Evolutionary conservation across 2,329 filamentous ascomycete species (phyloP), one percentile per base, ranked within the genome.

Genomic region (Paraphoma sp.): DNA sequence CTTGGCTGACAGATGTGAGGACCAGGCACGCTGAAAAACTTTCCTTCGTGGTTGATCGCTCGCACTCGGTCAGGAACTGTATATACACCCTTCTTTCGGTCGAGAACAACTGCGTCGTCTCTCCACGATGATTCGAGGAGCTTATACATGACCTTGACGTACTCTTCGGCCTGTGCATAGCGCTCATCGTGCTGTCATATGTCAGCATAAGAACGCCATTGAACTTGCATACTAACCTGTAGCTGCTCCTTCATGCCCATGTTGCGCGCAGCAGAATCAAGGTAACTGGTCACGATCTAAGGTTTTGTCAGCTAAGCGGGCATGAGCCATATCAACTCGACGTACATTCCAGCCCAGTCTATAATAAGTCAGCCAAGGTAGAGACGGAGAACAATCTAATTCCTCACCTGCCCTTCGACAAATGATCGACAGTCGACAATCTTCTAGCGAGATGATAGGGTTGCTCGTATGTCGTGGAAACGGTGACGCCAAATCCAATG

Each of bases 101-200:
- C 83, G 0, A 85, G 80, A 28, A 85, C 80, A 1, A 91, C 86
- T 0, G 89, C 88, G 66, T 89, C 86, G 51, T 86, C 83, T 36
- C 87, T 80, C 87, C 88, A 90, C 0, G 86, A 89, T 0, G 84
- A 86, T 65, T 90, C 83, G 72, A 87, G 83, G 1, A 91, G 82
- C 68, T 90, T 90, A 76, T 89, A 90, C 63, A 89, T 81, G 1
- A 91, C 86, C 42, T 85, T 80, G 68, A 91, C 80, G 72, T 90
- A 91, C 70, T 91, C 89, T 60, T 91, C 87, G 1, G 87, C 88
- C 45, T 88, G 82, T 2, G 81, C 84, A 60, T 92, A 91, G 51
- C 89, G 79, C 55, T 90, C 86, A 60, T 90, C 88, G 65, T 91
- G 89, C 77, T 83, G 10, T 2, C 38, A 4, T 6, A 2, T 12